Evolutionary conservation across 495 filamentous ascomycete species (phyloP), one percentile per base, ranked within the genome.

Genomic region (Podospora bellae-mahoneyi): DNA sequence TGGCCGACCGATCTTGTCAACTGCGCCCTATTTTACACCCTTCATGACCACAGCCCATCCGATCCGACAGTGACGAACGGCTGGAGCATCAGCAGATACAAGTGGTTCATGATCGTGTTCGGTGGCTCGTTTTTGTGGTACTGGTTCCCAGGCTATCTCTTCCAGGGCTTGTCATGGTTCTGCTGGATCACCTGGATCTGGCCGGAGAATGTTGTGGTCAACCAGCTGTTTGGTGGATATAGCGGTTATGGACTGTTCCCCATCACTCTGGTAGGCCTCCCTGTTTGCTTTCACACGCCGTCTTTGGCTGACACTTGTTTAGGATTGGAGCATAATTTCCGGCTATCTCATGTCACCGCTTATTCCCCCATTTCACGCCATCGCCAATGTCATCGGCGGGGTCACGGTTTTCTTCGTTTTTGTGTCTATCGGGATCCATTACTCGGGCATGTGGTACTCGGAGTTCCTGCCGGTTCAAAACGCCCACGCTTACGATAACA

Each of bases 1-100:
- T 92, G 89, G 89, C 90, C 90, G 5, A 78, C 82, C 2, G 85
- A 80, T 60, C 82, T 92, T 20, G 85, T 91, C 71, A 91, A 88
- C 68, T 80, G 85, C 6, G 79, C 89, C 4, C 79, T 92, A 15
- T 89, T 92, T 70, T 84, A 87, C 68, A 85, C 88, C 7, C 84
- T 92, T 15, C 90, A 92, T 66, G 89, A 92, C 68, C 84, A 85
- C 69, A 81, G 81, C 10, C 79, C 76, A 60, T 82, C 87, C 2
- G 85, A 90, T 67, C 85, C 88, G 0, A 62, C 76, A 53, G 82
- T 82, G 72, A 81, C 85, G 1, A 84, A 86, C 60, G 90, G 89
- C 19, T 91, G 90, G 87, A 84, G 66, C 4, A 86, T 91, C 64
- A 82, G 87, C 30, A 84, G 87, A 48, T 90, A 91, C 75, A 80